Base-by-base conservation (phyloP, 2,329 filamentous ascomycete genomes). In the Alternaria gaisen region DNA sequence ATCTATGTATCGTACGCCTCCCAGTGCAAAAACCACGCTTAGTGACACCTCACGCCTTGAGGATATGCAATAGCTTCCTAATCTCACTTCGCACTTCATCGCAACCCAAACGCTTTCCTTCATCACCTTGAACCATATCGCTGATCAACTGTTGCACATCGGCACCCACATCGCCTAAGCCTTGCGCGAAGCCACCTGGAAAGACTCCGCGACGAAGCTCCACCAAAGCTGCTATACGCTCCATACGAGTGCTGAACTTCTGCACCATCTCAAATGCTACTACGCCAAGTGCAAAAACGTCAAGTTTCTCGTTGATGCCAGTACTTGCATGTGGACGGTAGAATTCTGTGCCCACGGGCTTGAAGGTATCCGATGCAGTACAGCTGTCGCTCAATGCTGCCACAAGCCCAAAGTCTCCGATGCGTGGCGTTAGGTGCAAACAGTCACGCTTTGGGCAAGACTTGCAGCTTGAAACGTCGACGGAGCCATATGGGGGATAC, bases 321-420 rank as follows among this genome's bases (percentile, higher is more conserved):
- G 63, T 63, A 34, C 59, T 59, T 14, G 54, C 53, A 0, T 83
- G 66, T 0, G 88, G 88, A 5, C 86, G 83, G 66, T 90, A 90
- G 61, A 88, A 85, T 58, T 87, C 84, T 0, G 88, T 90, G 0
- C 87, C 88, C 2, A 88, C 86, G 0, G 83, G 81, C 47, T 82
- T 83, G 12, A 57, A 46, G 12, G 61, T 24, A 12, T 64, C 53
- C 7, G 59, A 36, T 58, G 77, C 70, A 48, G 78, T 61, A 36
- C 60, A 70, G 16, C 44, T 56, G 7, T 74, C 72, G 40, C 80
- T 84, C 46, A 86, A 82, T 55, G 86, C 84, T 10, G 86, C 85
- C 5, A 88, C 87, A 5, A 90, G 83, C 2, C 89, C 89, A 68
- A 91, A 91, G 69, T 91, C 89, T 2, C 88, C 89, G 54, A 91